A percentile compares a stretch with the other conserved stretches of the same genome.
These are phyloP conservation scores for Botrytis medusae DNA, from an alignment of 2,329 filamentous ascomycete genomes.

Conservation along the genomic window DNA sequence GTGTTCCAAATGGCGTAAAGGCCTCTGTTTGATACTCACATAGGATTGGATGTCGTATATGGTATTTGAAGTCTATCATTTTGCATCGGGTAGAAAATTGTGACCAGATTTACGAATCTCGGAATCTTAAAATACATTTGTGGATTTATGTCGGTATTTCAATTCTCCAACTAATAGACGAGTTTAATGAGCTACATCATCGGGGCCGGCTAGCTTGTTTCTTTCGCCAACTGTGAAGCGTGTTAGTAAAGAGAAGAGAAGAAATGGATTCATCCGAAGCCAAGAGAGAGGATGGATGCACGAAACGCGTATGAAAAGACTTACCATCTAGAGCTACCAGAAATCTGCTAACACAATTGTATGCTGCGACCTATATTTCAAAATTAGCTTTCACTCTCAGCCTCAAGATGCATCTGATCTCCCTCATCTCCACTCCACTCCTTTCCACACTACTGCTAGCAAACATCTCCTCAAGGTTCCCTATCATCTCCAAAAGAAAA, in stretches of 20 bases:
- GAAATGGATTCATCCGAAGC: background rate
- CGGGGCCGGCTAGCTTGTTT: conserved; percentile 32
- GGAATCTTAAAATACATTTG: background rate
- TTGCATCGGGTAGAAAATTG: background rate
- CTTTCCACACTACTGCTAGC: background rate
- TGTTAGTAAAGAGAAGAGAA: background rate
- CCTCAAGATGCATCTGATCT: conserved; percentile 2
- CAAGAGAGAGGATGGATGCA: background rate
- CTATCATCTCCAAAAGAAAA: background rate
- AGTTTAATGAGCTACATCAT: conserved; percentile 18
- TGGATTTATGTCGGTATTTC: background rate
- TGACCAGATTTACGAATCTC: background rate
- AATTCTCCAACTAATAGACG: background rate
- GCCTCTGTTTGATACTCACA: background rate
- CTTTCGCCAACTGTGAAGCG: conserved; percentile 37
- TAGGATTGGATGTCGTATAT: background rate
- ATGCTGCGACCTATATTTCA: conserved; percentile 58
- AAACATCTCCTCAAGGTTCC: background rate
- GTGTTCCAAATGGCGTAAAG: background rate
- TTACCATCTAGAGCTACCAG: conserved; percentile 76
- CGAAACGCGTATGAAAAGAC: conserved; percentile 34
- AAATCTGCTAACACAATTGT: conserved; percentile 84
- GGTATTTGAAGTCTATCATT: background rate
- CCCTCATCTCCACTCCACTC: background rate
- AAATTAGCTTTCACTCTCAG: background rate